Evolutionary conservation across 192 early-diverging fungal species (phyloP), one percentile per base, ranked within the genome.

Genomic region (Linnemannia elongata): DNA sequence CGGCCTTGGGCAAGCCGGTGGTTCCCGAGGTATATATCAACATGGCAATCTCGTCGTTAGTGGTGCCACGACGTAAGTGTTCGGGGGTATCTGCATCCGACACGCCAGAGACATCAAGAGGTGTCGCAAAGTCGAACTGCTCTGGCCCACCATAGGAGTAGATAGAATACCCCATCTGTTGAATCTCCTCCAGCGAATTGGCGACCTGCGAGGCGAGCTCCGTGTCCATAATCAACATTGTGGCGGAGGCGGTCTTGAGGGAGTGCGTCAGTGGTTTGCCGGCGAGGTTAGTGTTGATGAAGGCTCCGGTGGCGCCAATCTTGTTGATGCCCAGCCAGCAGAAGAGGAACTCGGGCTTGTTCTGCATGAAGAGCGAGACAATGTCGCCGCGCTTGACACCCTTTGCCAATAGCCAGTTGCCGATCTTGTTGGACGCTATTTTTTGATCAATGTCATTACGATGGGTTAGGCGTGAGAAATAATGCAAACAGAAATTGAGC

Each of bases 271-370:
- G 72, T 20, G 90, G 80, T 33, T 82, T 85, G 17, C 89, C 91
- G 10, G 77, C 54, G 44, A 94, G 78, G 72, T 93, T 92, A 38
- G 88, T 92, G 88, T 95, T 95, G 83, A 95, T 90, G n/a, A 94
- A 88, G 20, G 94, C 92, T 35, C 89, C 88, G 2, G 85, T 82
- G 12, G 87, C 90, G 24, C 94, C 94, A 60, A 95, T 90, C 80
- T 94, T 94, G 38, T 78, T 82, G 36, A 93, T 74, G 8, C 89
- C 94, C 33, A 95, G 83, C 79, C 89, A 90, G 12, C 78, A 68
- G 54, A 92, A 85, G 75, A 94, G 79, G 74, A 94, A 94, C 47
- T 91, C 91, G 22, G 93, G 91, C 36, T 88, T 88, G 80, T 95
- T 95, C 35, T 89, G 89, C 88, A 95, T 85, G 66, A 89, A 90